Evolutionary conservation across 1,284 basidiomycete species (phyloP), one percentile per base, ranked within the genome.

Genomic region (Pascua sp.): DNA sequence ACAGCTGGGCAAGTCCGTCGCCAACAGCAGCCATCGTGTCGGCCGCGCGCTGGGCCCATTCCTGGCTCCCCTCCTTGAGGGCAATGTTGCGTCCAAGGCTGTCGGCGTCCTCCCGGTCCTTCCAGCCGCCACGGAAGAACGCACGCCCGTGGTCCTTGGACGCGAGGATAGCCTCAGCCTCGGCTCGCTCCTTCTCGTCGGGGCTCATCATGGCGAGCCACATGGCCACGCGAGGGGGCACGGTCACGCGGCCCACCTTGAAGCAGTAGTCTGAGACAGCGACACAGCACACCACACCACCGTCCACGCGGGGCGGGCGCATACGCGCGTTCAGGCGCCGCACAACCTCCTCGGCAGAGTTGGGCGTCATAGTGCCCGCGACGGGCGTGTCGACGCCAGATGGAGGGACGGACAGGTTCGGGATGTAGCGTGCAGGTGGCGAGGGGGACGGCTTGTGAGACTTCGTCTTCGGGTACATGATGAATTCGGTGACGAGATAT

Each of bases 161-260:
- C 8, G 53, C 50, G 37, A 70, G 54, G 49, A 77, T 57, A 4
- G 55, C 47, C n/a, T 50, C 46, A 1, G 68, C 70, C 36, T 57
- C 58, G 11, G 56, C 62, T n/a, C 63, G 63, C 46, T 58, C 53
- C 36, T 55, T 53, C 38, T 60, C 48, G 45, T 57, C 57, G 11
- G 62, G 56, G 2, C 63, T 66, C 37, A 63, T 59, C 41, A 68
- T 59, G 38, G 62, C 42, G 37, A 65, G 41, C 65, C 65, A 67
- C 37, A 72, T 49, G 15, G 61, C 71, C 51, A 73, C 63, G 41
- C 71, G 62, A 11, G 89, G 89, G 4, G 89, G 89, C 51, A 90
- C 81, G 11, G 88, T 90, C 59, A 90, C 83, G 1, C 89, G 81
- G 0, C 85, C 86, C 45, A 83, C 73, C 75, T 91, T 91, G 82